Evolutionary conservation across 208 protist species (phyloP), one percentile per base, ranked within the genome.

Genomic region (Dictyostelium gargantuum): DNA sequence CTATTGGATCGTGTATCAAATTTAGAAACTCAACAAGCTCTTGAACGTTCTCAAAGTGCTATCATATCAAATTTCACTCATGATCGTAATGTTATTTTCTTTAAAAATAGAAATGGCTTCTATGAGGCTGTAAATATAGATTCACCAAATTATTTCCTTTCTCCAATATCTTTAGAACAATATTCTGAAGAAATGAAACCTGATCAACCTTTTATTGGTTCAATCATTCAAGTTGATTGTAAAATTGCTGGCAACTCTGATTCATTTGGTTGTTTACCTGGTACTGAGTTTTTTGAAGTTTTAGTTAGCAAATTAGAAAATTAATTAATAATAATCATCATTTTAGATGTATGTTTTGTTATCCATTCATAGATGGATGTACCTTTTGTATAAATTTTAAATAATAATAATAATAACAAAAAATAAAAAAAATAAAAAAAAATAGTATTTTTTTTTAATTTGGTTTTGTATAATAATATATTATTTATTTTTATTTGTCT

Each of bases 91-190:
- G 70, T 50, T 0, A 26, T 89, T 13, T 89, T 89, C 29, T 35
- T n/a, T 17, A 40, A 19, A 35, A 40, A 48, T 29, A 58, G 50
- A 32, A 48, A 58, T 48, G 13, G 61, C 23, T 32, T 46, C 1
- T 89, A 89, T 52, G 82, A 89, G 42, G 82, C 82, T 1, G 17
- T 79, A 0, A 89, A 89, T 42, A 46, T 79, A 1, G 50, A 79
- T 10, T 75, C 44, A 32, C 82, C 82, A 77, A 46, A 79, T 38
- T 79, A 89, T 46, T 89, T 63, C 40, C 48, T 89, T 13, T 89
- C 82, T n/a, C 66, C 5, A 70, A 8, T 68, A 6, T 79, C 26
- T 5, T 54, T 52, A 26, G 50, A 89, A 11, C n/a, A 23, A 35
- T 89, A 79, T 6, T 1, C 50, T 15, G 1, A 54, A 4, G 82